phyloP scores from a whole-genome alignment of 2,329 filamentous ascomycete species.

The Sarocladiaceae sp. region DNA sequence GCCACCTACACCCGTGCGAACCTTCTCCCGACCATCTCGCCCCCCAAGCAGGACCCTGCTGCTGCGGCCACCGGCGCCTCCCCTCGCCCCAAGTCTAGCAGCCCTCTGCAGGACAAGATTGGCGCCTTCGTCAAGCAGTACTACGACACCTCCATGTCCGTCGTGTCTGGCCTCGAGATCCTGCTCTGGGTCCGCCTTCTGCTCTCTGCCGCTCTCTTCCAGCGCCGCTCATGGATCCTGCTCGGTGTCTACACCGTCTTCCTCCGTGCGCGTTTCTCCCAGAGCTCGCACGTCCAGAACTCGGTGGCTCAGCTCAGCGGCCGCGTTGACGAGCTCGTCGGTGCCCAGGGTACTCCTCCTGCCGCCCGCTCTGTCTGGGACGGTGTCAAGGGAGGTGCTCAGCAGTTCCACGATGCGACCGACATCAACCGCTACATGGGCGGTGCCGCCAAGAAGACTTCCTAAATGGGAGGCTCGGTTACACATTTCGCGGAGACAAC shows the following conservation, averaged over 20 bases:
- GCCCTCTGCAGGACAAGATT: constrained; percentile 74
- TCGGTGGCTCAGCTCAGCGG: constrained; percentile 69
- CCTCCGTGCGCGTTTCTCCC: constrained; percentile 82
- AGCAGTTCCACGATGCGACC: constrained; percentile 74
- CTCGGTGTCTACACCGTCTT: constrained; percentile 84
- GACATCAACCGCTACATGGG: constrained; percentile 71
- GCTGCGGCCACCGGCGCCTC: constrained; percentile 55
- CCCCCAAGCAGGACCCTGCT: constrained; percentile 40
- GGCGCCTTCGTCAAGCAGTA: constrained; percentile 95
- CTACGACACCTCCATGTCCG: constrained; percentile 93
- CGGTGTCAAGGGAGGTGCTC: constrained; percentile 65
- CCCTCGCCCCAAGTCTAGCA: constrained; percentile 43
- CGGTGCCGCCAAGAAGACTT: constrained; percentile 44
- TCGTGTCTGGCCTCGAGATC: constrained; percentile 87
- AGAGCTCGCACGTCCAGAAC: constrained; percentile 90
- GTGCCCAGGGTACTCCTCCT: constrained; percentile 83
- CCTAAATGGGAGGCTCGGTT: constrained; percentile 22
- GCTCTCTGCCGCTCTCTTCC: constrained; percentile 79
- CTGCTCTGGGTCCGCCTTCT: constrained; percentile 79
- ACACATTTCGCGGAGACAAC: neutral
- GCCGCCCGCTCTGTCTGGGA: constrained; percentile 77
- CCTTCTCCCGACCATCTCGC: constrained; percentile 80
- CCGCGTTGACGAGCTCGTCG: constrained; percentile 74
- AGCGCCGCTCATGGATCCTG: constrained; percentile 86
- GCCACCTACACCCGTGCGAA: constrained; percentile 94